Conservation (phyloP, 2,329 filamentous ascomycete genomes). For the Apiospora malaysiana region DNA sequence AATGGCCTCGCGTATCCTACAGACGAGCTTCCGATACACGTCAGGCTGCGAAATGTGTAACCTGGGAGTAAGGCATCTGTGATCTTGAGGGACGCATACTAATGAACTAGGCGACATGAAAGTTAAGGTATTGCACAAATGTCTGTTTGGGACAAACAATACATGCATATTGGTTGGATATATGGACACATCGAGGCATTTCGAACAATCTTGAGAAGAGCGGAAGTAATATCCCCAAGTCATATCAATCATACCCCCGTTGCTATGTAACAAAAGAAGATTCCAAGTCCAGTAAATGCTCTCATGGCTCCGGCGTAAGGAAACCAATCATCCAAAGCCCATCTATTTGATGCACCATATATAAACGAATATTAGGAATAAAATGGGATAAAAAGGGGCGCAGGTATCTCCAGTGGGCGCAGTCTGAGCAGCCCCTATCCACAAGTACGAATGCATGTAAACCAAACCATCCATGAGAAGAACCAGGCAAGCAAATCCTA, state of each 20-base stretch:
- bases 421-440: background rate
- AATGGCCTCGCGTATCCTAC: slow-evolving; percentile 22
- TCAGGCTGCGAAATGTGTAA: slow-evolving; percentile 13
- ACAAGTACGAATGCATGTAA: background rate
- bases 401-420: background rate
- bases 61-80: background rate
- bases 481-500: background rate
- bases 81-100: background rate
- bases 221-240: background rate
- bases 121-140: background rate
- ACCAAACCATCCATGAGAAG: too few species aligned
- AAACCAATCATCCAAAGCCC: background rate
- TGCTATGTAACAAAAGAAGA: background rate
- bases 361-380: background rate
- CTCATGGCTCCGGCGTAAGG: background rate
- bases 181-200: background rate
- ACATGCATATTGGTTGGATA: background rate
- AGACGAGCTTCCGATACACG: slow-evolving; percentile 23
- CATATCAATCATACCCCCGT: background rate
- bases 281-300: background rate
- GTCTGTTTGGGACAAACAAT: background rate
- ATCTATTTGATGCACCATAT: background rate
- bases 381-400: background rate
- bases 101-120: background rate
- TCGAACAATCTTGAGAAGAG: background rate